These are phyloP conservation scores for Leucoagaricus sp. DNA, from an alignment of 1,284 basidiomycete genomes.

Conservation along the genomic window DNA sequence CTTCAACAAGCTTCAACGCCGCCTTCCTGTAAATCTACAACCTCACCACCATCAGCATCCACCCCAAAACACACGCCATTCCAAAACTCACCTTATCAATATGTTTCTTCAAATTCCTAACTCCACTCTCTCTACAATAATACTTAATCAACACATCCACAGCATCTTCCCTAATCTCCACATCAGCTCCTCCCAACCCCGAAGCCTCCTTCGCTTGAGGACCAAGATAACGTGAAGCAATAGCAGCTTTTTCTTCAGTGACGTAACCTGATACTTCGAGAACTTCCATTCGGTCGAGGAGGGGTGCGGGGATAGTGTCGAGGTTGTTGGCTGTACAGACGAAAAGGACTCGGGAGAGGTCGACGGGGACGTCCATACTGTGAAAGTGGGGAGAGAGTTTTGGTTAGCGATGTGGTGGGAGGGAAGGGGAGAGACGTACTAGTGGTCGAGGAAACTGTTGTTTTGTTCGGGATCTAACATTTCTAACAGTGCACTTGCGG, in stretches of 20 bases:
- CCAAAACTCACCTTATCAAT: constrained; percentile 79
- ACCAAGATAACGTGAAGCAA: constrained; percentile 89
- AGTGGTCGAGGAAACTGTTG: constrained; percentile 93
- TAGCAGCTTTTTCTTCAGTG: constrained; percentile 93
- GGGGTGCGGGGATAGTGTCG: constrained; percentile 94
- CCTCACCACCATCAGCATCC: constrained; percentile 8
- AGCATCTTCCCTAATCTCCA: constrained; percentile 74
- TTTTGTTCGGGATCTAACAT: constrained; percentile 99
- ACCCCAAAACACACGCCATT: background rate
- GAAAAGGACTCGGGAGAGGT: constrained; percentile 94
- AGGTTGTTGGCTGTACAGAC: constrained; percentile 97
- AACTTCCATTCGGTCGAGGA: constrained; percentile 97
- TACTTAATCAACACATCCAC: constrained; percentile 94
- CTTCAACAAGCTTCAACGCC: constrained; percentile 89
- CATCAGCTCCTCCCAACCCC: constrained; percentile 85
- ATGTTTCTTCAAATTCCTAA: constrained; percentile 92
- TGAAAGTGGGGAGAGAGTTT: background rate
- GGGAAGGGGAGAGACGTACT: constrained; percentile 50
- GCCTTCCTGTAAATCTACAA: constrained; percentile 96
- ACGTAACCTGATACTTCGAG: constrained; percentile 97
- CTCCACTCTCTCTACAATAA: constrained; percentile 96
- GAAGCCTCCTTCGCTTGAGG: constrained; percentile 94
- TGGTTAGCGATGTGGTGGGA: background rate
- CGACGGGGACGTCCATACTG: constrained; percentile 96
- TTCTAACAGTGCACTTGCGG: constrained; percentile 91